phyloP scores from a whole-genome alignment of 208 protist species.

The Crithidia brevicula region DNA sequence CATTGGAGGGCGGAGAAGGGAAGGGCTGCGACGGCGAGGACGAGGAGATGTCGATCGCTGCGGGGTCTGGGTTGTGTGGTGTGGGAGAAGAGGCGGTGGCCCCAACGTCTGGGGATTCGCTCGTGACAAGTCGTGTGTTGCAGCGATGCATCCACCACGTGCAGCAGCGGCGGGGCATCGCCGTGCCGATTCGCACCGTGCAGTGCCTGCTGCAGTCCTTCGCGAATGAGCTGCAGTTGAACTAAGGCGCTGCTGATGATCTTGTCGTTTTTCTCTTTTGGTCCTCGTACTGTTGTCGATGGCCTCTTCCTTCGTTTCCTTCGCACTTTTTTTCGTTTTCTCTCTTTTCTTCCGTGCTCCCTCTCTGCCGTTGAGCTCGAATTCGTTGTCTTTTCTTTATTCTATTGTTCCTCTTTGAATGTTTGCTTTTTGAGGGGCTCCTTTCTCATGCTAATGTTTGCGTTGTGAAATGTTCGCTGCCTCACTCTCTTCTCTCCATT shows the following conservation, averaged over 20 bases:
- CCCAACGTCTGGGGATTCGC: neutral
- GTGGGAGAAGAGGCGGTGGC: neutral
- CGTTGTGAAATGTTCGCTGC: no score
- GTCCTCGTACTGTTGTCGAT: conserved; percentile 4
- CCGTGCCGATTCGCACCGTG: conserved; percentile 61
- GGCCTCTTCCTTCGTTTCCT: neutral
- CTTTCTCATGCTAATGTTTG: no score
- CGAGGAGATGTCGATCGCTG: no score
- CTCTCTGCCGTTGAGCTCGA: neutral
- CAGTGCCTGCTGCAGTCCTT: conserved; percentile 56
- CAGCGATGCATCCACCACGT: conserved; percentile 45
- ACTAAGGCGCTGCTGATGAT: neutral
- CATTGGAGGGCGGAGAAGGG: neutral
- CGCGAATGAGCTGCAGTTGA: conserved; percentile 43
- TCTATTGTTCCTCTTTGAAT: neutral
- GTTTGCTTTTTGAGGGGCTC: no score
- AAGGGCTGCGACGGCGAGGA: neutral
- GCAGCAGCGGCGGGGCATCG: conserved; percentile 53
- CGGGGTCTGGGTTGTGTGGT: neutral
- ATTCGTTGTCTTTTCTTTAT: neutral
- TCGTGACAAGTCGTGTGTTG: conserved; percentile 29
- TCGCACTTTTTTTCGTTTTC: neutral
- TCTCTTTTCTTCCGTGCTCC: neutral
- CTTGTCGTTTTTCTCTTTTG: neutral
- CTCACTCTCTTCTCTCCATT: neutral